phyloP scores from a whole-genome alignment of 352 stramenopile species.

The Phytophthora aleatoria region DNA sequence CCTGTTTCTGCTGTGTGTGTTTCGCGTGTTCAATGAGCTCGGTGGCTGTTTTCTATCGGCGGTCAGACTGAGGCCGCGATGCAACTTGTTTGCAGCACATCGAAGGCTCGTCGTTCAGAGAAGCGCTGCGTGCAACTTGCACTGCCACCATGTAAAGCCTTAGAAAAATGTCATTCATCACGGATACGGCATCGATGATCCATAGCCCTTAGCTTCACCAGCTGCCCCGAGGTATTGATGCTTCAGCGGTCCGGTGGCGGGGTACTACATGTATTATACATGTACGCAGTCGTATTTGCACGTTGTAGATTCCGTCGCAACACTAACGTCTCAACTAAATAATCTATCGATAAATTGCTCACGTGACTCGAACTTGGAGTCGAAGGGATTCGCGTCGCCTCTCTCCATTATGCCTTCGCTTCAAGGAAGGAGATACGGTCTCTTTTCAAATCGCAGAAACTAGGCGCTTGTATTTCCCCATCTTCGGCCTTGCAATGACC shows the following conservation, averaged over 20 bases:
- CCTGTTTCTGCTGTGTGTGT: constrained; percentile 13
- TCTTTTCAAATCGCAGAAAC: constrained; percentile 22
- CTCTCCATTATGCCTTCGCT: constrained; percentile 17
- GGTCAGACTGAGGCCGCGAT: constrained; percentile 10
- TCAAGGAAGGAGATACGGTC: constrained; percentile 17
- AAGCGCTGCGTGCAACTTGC: too few relatives aligned
- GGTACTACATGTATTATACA: neutral
- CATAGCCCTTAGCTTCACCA: neutral
- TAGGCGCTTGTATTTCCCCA: constrained; percentile 17
- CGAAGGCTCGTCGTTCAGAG: constrained; percentile 4
- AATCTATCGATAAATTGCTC: too few relatives aligned
- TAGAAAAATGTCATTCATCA: too few relatives aligned
- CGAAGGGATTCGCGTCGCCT: constrained; percentile 15
- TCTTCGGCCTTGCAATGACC: constrained; percentile 14
- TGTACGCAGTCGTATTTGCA: constrained; percentile 5
- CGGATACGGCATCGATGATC: too few relatives aligned
- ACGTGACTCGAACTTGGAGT: too few relatives aligned
- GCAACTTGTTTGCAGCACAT: constrained; percentile 4
- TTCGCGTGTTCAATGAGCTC: constrained; percentile 6
- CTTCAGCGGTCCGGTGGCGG: constrained; percentile 4
- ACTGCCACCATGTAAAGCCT: too few relatives aligned
- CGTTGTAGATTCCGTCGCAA: neutral
- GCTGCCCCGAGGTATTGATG: constrained; percentile 12
- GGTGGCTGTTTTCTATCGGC: constrained; percentile 21
- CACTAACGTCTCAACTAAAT: neutral